Base-by-base conservation (phyloP, 257 asterid species). In the Solanum pennellii region DNA sequence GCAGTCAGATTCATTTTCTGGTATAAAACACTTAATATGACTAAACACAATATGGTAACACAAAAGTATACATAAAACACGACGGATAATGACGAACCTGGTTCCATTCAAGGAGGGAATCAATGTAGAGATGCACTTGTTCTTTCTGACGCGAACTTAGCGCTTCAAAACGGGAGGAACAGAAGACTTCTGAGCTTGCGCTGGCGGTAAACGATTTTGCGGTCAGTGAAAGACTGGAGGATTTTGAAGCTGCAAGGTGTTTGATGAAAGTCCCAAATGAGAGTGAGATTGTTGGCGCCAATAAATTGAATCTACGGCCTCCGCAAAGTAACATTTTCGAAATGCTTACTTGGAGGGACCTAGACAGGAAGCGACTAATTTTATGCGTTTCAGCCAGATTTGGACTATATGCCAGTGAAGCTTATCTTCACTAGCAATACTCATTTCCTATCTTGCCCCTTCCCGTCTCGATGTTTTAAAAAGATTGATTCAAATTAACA, bases 1-100 rank as follows among this genome's bases (percentile, higher is more conserved):
- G 98, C 98, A 75, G 98, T 97, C 56, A 97, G 92, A 90, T 97
- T 97, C 98, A 95, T 95, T 88, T 92, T 97, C 99, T 96, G 94
- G 92, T 9, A 65, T 9, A 87, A 88, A 75, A 75, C 15, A 20
- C 59, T n/a, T 31, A 0, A 31, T 80, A 13, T 66, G 12, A 31
- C 12, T 10, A 27, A 0, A 65, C 31, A 33, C 11, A 44, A 83
- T n/a, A 9, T 1, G 20, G 62, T 37, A 52, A 35, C 41, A 59
- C 42, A 44, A 71, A 52, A 31, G 23, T 31, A 71, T 16, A 33
- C 18, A n/a, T 68, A 56, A 83, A 52, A 69, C 33, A 59, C 27
- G 9, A 9, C 12, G 27, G 35, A 33, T 10, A 71, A 27, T 20
- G 59, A 3, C 59, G 74, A 86, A 96, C 98, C 99, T 97, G 98